A percentile compares a stretch with the other conserved stretches of the same genome.
Evolutionary conservation across 768 basidiomycete species (phyloP).

Genomic region (Psilocybe subaeruginosa): DNA sequence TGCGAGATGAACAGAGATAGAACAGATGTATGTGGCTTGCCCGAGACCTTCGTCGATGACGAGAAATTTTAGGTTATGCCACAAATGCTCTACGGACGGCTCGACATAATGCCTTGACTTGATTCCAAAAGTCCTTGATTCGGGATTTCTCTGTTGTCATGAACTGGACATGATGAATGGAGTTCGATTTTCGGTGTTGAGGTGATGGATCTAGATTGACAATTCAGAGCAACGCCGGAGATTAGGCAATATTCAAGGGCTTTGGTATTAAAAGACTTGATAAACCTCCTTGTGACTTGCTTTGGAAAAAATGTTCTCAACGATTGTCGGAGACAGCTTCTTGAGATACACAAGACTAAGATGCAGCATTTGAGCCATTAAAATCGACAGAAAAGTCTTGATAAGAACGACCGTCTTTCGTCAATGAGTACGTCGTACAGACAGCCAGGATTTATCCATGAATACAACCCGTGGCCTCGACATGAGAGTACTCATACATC

Average conservation of each 20-base stretch:
- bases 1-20: constrained; percentile 2
- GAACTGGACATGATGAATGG: not conserved
- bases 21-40: not conserved
- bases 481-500: not conserved
- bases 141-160: constrained; percentile 5
- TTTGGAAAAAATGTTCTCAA: not conserved
- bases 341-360: not conserved
- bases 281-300: not conserved
- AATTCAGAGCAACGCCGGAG: constrained; percentile 11
- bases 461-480: constrained; percentile 2
- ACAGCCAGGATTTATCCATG: not conserved
- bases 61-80: constrained; percentile 2
- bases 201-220: constrained; percentile 7
- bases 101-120: not conserved
- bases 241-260: constrained; percentile 8
- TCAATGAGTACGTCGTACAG: not conserved
- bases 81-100: not conserved
- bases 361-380: not conserved
- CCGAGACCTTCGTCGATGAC: not conserved
- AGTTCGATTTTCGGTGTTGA: constrained; percentile 2
- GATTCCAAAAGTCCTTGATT: not conserved
- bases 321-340: not conserved
- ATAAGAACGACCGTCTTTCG: not conserved
- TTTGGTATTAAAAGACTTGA: not conserved
- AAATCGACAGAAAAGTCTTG: not conserved